phyloP scores from a whole-genome alignment of 306 rosid genomes.

The Rosa multiflora region DNA sequence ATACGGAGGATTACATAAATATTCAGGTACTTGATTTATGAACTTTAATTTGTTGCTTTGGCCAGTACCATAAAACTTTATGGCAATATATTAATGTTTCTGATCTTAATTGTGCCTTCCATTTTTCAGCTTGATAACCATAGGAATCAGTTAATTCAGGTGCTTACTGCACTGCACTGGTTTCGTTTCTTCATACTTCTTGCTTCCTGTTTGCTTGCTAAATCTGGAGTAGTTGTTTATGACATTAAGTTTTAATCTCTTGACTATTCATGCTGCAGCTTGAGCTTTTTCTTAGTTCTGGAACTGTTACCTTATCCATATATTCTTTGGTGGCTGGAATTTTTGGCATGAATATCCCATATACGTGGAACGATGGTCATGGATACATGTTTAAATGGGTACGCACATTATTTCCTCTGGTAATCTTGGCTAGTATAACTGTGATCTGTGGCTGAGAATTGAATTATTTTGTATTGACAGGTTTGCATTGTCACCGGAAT shows the following conservation, averaged over 20 bases:
- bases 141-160: constrained; percentile 59
- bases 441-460: background rate
- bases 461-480: constrained; percentile 36
- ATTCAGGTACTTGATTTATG: constrained; percentile 51
- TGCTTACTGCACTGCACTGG: constrained; percentile 15
- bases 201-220: background rate
- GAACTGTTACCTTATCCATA: constrained; percentile 48
- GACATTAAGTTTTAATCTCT: constrained; percentile 5
- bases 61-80: background rate
- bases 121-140: constrained; percentile 67
- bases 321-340: constrained; percentile 61
- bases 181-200: background rate
- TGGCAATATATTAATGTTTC: constrained; percentile 5
- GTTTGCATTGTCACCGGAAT: constrained; percentile 44
- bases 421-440: background rate
- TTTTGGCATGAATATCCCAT: constrained; percentile 72
- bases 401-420: constrained; percentile 8
- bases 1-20: constrained; percentile 89
- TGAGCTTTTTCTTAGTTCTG: constrained; percentile 71
- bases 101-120: constrained; percentile 15
- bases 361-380: constrained; percentile 43
- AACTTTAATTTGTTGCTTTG: background rate
- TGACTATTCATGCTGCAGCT: constrained; percentile 46
- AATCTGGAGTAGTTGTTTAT: background rate
- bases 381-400: constrained; percentile 85